Conservation (phyloP, 2,329 filamentous ascomycete species). For the Teratosphaeriaceae sp. region DNA sequence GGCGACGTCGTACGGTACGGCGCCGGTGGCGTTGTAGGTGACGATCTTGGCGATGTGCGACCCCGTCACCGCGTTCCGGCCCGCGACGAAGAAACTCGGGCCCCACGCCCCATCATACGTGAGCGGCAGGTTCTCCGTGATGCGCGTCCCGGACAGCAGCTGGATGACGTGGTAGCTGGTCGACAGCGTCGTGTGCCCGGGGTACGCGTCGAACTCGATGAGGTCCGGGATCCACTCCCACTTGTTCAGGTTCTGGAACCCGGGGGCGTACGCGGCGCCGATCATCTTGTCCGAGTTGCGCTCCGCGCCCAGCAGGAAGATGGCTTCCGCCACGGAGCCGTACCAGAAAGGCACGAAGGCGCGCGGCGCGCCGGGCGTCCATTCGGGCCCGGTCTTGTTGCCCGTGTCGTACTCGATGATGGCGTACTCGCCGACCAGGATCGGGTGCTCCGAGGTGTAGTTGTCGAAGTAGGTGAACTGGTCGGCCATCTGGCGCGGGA, state of each 20-base stretch:
- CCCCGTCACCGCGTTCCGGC: constrained; percentile 31
- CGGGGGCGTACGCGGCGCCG: constrained; percentile 43
- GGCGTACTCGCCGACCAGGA: constrained; percentile 46
- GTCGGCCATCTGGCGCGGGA: constrained; percentile 22
- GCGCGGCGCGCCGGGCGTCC: constrained; percentile 35
- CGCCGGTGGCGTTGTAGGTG: constrained; percentile 42
- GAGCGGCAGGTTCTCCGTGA: constrained; percentile 40
- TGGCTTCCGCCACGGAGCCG: constrained; percentile 56
- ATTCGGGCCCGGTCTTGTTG: constrained; percentile 35
- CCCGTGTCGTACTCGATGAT: constrained; percentile 36
- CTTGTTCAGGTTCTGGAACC: constrained; percentile 24
- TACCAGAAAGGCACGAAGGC: constrained; percentile 40
- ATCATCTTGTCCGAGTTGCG: constrained; percentile 55
- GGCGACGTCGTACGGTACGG: constrained; percentile 29
- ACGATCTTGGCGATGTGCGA: constrained; percentile 41
- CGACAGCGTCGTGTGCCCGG: constrained; percentile 25
- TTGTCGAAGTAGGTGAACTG: constrained; percentile 43
- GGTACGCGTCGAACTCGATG: constrained; percentile 36
- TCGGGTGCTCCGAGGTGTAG: constrained; percentile 28
- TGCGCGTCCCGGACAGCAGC: constrained; percentile 38
- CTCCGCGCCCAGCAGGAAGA: constrained; percentile 60
- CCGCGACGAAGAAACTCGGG: constrained; percentile 42
- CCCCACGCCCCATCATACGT: constrained; percentile 30
- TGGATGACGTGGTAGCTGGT: constrained; percentile 31
- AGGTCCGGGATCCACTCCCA: constrained; percentile 32